Evolutionary conservation across 2,329 filamentous ascomycete species (phyloP).

Genomic region (Coniella lustricola): DNA sequence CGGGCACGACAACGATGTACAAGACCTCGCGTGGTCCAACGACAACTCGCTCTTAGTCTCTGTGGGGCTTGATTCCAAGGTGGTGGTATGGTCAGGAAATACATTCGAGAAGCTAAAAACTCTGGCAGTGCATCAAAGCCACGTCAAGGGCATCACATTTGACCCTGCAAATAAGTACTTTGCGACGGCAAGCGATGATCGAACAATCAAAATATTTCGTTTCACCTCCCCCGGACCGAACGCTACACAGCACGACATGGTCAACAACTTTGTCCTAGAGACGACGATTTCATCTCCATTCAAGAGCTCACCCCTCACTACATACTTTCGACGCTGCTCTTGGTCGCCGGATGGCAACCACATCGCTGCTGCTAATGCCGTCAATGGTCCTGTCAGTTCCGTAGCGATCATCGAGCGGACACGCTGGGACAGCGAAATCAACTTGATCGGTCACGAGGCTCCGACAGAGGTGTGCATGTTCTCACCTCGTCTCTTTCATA

Average conservation of each 20-base stretch:
- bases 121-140: slow-evolving; percentile 85
- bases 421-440: slow-evolving; percentile 93
- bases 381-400: slow-evolving; percentile 94
- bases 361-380: slow-evolving; percentile 92
- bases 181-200: slow-evolving; percentile 93
- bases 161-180: slow-evolving; percentile 99
- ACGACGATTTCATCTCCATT: slow-evolving; percentile 87
- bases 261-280: slow-evolving; percentile 93
- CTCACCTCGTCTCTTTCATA: slow-evolving; percentile 82
- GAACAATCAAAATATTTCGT: slow-evolving; percentile 92
- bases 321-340: slow-evolving; percentile 92
- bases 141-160: slow-evolving; percentile 98
- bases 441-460: slow-evolving; percentile 92
- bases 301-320: slow-evolving; percentile 84
- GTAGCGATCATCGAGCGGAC: slow-evolving; percentile 92
- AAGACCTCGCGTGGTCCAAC: slow-evolving; percentile 93
- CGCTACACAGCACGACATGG: slow-evolving; percentile 87
- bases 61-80: slow-evolving; percentile 93
- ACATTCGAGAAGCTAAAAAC: slow-evolving; percentile 98
- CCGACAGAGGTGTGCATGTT: slow-evolving; percentile 97
- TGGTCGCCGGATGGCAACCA: slow-evolving; percentile 98
- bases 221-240: slow-evolving; percentile 89
- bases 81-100: slow-evolving; percentile 96
- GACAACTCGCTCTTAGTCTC: slow-evolving; percentile 95
- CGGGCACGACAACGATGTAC: slow-evolving; percentile 96